Base-by-base conservation (phyloP, 176 grass and related monocot species). In the Zoysia pacifica region DNA sequence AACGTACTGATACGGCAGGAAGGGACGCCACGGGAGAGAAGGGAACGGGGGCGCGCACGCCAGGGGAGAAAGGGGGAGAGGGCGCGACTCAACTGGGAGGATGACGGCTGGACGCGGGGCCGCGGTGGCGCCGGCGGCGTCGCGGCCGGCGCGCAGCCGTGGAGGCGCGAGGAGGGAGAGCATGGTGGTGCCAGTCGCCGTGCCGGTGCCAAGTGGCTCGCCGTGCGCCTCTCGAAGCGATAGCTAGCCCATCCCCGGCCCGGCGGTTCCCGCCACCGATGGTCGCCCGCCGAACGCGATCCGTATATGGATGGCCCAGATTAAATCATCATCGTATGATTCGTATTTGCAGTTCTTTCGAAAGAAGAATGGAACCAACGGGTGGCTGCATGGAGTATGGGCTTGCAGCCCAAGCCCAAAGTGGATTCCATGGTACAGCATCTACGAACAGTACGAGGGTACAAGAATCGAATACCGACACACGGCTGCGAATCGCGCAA, bases 81-180 rank as follows among this genome's bases (percentile, higher is more conserved):
- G 48, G 12, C 10, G 44, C 65, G 85, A 97, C 91, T 64, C 73
- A 89, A 97, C 91, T 65, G 94, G 91, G 62, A 97, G 91, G 67
- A 97, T 92, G 67, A 94, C 87, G 70, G 74, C 80, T 36, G 94
- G 91, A 18, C 85, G 88, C 58, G 72, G 84, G 39, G 78, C 3
- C 1, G 82, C 1, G 1, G 39, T 1, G 44, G 61, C 11, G 71
- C 4, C 8, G 49, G 6, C 2, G 48, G 15, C 45, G 54, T 2
- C 18, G 42, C 73, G 44, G 71, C 58, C 28, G 42, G 68, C 49
- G 19, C 54, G 64, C 15, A 49, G 65, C 35, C 71, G 78, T 49
- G 67, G 48, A 0, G 72, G 59, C 43, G 65, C 51, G 62, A 93
- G 64, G 79, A 88, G 73, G 51, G 91, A 85, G 69, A 91, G 65